Evolutionary conservation across 176 grass and related monocot genomes (phyloP).

Genomic region (Zoysia japonica): DNA sequence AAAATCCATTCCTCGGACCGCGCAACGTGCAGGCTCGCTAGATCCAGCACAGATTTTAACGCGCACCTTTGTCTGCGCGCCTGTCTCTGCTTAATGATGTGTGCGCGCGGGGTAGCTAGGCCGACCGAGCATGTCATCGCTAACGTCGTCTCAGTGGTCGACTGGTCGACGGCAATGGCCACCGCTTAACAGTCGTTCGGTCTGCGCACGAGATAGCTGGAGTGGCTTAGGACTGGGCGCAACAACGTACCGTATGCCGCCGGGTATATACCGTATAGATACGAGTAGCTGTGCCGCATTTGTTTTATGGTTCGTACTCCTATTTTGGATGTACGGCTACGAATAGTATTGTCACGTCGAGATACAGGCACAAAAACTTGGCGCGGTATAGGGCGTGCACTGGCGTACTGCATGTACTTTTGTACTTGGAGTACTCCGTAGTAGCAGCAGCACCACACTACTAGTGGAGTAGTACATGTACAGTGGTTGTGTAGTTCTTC

Average conservation of each 20-base stretch:
- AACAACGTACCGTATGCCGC: too few species aligned
- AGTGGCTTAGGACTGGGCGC: too few species aligned
- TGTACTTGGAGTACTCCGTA: too few species aligned
- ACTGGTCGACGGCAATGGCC: neutral
- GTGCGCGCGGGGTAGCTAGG: neutral
- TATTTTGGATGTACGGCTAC: neutral
- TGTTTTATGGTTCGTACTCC: neutral
- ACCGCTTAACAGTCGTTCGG: too few species aligned
- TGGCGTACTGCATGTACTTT: too few species aligned
- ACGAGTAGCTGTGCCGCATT: neutral
- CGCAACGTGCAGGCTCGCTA: neutral
- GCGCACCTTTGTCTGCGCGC: slow-evolving; percentile 22
- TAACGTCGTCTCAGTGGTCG: neutral
- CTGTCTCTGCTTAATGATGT: neutral
- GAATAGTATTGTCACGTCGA: neutral
- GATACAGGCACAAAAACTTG: neutral
- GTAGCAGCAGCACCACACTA: too few species aligned
- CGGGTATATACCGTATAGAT: neutral
- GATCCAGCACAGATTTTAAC: slow-evolving; percentile 42
- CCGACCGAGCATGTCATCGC: slow-evolving; percentile 31
- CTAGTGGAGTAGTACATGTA: too few species aligned
- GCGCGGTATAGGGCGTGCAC: too few species aligned
- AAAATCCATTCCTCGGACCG: slow-evolving; percentile 7
- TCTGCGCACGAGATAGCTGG: too few species aligned
- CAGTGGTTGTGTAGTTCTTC: too few species aligned